Conservation (phyloP, 345 rosid genomes). For the Eucalyptus erythrocorys region DNA sequence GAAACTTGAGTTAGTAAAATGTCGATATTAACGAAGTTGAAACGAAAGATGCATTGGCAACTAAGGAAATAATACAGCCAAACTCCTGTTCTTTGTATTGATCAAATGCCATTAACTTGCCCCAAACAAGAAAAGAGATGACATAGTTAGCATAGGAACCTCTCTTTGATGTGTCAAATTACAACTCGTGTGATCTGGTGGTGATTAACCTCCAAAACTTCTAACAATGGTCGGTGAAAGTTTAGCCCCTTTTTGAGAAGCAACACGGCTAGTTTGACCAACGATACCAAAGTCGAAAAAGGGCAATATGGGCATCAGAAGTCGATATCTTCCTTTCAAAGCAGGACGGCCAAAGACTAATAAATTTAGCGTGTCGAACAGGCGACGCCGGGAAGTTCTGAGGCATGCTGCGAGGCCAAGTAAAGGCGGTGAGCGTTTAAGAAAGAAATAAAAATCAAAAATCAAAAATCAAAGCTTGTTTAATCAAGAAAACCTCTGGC, state of each 20-base stretch:
- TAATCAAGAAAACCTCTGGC: neutral
- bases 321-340: neutral
- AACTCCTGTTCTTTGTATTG: neutral
- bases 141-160: neutral
- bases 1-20: neutral
- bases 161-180: neutral
- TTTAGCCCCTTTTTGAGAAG: neutral
- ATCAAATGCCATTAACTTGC: neutral
- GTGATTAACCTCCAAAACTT: neutral
- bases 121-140: neutral
- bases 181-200: neutral
- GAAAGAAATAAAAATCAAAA: neutral
- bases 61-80: neutral
- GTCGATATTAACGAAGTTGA: neutral
- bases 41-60: neutral
- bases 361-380: neutral
- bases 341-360: neutral
- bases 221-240: neutral
- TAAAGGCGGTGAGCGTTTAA: neutral
- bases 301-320: neutral
- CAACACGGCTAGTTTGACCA: neutral
- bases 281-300: neutral
- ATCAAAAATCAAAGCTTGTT: neutral
- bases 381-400: neutral
- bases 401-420: neutral